A percentile compares a stretch with the other conserved stretches of the same genome.
Conservation (phyloP, 129 eudicot species). For the Heracleum sosnowskyi region DNA sequence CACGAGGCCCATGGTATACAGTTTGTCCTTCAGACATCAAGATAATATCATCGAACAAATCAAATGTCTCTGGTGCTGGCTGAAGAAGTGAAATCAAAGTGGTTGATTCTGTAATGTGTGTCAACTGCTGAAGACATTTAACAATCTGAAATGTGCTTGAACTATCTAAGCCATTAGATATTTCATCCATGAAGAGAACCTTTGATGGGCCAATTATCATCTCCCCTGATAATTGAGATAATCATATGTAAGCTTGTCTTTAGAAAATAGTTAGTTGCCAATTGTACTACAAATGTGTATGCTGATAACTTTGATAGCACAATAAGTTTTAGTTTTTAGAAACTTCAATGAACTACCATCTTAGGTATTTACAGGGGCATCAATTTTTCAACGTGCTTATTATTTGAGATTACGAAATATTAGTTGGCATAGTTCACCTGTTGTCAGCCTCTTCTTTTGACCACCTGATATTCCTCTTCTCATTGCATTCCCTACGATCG, state of each 20-base stretch:
- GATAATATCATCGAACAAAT: slow-evolving; percentile 18
- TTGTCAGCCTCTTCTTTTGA: slow-evolving; percentile 21
- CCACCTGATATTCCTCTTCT: slow-evolving; percentile 25
- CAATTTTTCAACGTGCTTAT: background rate
- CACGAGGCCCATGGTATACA: slow-evolving; percentile 14
- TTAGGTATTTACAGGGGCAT: background rate
- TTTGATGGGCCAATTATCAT: slow-evolving; percentile 17
- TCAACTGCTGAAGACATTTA: slow-evolving; percentile 17
- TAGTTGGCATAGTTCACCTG: slow-evolving; percentile 1
- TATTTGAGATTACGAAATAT: background rate
- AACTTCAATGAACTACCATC: background rate
- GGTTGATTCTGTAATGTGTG: slow-evolving; percentile 18
- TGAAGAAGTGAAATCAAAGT: slow-evolving; percentile 16
- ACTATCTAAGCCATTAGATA: slow-evolving; percentile 22
- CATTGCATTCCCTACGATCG: slow-evolving; percentile 17
- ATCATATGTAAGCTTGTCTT: background rate
- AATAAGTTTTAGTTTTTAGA: background rate
- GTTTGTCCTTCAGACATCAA: slow-evolving; percentile 18
- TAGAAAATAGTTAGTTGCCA: background rate
- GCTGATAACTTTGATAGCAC: background rate
- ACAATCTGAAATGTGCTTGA: slow-evolving; percentile 21
- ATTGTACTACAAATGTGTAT: background rate
- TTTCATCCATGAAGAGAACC: slow-evolving; percentile 17
- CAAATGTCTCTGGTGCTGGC: slow-evolving; percentile 18
- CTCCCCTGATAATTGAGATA: slow-evolving; percentile 5